These are phyloP conservation scores for Xeromyces bisporus DNA, from an alignment of 495 filamentous ascomycete genomes.

Conservation along the genomic window DNA sequence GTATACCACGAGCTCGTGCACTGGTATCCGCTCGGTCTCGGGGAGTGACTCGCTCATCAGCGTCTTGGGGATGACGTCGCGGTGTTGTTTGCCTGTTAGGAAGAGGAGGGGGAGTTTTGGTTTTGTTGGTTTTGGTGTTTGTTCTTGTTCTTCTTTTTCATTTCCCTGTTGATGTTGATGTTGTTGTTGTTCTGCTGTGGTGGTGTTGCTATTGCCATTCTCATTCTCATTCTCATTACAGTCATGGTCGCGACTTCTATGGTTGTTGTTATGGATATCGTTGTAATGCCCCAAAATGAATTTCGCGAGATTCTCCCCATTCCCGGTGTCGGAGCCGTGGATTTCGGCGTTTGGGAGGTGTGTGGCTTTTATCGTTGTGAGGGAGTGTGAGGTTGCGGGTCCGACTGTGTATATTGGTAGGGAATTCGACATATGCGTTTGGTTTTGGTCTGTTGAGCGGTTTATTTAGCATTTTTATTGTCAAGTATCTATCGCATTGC, in stretches of 20 bases:
- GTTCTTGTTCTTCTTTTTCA: neutral
- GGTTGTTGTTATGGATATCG: conserved; percentile 13
- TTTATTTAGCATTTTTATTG: no score
- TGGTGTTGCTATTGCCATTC: neutral
- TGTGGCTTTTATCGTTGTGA: conserved; percentile 37
- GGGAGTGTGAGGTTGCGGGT: conserved; percentile 65
- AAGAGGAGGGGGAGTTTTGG: conserved; percentile 57
- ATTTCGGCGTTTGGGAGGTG: conserved; percentile 34
- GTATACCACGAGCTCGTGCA: conserved; percentile 72
- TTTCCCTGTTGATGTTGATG: no score
- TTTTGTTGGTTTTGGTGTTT: conserved; percentile 1
- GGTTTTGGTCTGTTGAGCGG: conserved; percentile 10
- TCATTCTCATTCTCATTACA: neutral
- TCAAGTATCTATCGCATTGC: no score
- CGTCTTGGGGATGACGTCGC: conserved; percentile 75
- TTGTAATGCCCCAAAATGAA: conserved; percentile 65
- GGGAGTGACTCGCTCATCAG: conserved; percentile 38
- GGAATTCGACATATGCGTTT: conserved; percentile 25
- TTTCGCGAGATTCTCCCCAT: conserved; percentile 57
- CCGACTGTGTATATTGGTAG: conserved; percentile 77
- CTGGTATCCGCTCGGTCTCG: conserved; percentile 28
- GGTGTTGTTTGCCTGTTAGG: conserved; percentile 66
- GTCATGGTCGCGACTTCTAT: conserved; percentile 12
- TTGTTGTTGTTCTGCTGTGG: no score
- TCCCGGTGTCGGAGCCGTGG: conserved; percentile 64